Conservation (phyloP, 345 rosid genomes). For the Populus euphratica region DNA sequence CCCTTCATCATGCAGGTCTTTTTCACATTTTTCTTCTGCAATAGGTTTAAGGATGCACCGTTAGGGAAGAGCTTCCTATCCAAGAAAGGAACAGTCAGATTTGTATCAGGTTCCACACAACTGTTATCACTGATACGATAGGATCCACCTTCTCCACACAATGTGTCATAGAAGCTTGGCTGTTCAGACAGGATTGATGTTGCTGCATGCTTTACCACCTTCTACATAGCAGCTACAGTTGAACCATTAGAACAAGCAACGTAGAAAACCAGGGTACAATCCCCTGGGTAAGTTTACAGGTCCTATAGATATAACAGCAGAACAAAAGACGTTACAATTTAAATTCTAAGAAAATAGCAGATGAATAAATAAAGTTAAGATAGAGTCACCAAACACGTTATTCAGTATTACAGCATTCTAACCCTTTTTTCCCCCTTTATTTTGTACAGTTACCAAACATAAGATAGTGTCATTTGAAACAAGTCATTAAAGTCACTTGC, state of each 20-base stretch:
- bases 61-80: conserved; percentile 80
- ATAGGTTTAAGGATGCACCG: conserved; percentile 74
- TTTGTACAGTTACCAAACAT: not conserved
- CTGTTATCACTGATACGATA: conserved; percentile 48
- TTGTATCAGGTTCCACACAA: conserved; percentile 70
- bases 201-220: conserved; percentile 86
- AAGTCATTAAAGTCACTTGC: not conserved
- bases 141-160: conserved; percentile 83
- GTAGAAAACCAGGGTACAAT: conserved; percentile 83
- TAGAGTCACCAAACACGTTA: not conserved
- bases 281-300: conserved; percentile 86
- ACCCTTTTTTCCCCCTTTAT: not conserved
- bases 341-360: not conserved
- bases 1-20: conserved; percentile 52
- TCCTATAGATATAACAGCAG: conserved; percentile 36
- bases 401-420: not conserved
- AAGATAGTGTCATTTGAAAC: not conserved
- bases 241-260: conserved; percentile 56
- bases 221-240: conserved; percentile 71
- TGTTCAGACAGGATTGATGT: conserved; percentile 75
- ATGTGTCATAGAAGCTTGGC: conserved; percentile 85
- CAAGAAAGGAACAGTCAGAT: conserved; percentile 66
- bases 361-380: not conserved
- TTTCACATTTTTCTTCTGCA: conserved; percentile 58
- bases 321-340: not conserved